These are phyloP conservation scores for Botrytis hyacinthi DNA, from an alignment of 2,329 filamentous ascomycete species.

Conservation along the genomic window DNA sequence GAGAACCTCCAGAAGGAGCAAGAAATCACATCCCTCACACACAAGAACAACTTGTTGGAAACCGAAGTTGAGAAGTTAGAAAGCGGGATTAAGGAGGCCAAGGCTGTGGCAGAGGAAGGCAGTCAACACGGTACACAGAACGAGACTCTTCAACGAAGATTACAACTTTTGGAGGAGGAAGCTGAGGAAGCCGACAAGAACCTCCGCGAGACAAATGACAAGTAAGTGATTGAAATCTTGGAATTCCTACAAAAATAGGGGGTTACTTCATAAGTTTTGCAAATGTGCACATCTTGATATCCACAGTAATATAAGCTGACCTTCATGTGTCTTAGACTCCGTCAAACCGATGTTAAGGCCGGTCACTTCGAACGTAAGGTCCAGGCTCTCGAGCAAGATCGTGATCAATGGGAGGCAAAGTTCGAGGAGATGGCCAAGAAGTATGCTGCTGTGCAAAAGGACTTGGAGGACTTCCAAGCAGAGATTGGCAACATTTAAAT, in stretches of 20 bases:
- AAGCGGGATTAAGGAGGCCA: conserved; percentile 76
- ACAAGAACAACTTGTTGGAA: conserved; percentile 94
- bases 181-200: conserved; percentile 96
- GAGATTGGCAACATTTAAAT: conserved; percentile 89
- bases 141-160: conserved; percentile 85
- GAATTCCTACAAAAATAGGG: conserved; percentile 1
- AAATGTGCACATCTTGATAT: conserved; percentile 12
- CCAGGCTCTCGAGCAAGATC: conserved; percentile 86
- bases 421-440: conserved; percentile 98
- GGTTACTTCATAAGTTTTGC: conserved; percentile 15
- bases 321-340: conserved; percentile 63
- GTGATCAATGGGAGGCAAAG: conserved; percentile 94
- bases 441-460: conserved; percentile 78
- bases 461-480: conserved; percentile 83
- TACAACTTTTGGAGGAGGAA: conserved; percentile 97
- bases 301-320: conserved; percentile 24
- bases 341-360: conserved; percentile 98
- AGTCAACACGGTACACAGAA: conserved; percentile 82
- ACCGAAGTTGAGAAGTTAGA: conserved; percentile 91
- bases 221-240: conserved; percentile 59
- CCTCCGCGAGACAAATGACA: conserved; percentile 95
- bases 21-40: conserved; percentile 92
- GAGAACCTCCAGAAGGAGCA: conserved; percentile 97
- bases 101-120: conserved; percentile 81
- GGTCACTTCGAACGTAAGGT: conserved; percentile 99